Evolutionary conservation across 371 early-diverging fungal species (phyloP), one percentile per base, ranked within the genome.

Genomic region (Mortierella sp.): DNA sequence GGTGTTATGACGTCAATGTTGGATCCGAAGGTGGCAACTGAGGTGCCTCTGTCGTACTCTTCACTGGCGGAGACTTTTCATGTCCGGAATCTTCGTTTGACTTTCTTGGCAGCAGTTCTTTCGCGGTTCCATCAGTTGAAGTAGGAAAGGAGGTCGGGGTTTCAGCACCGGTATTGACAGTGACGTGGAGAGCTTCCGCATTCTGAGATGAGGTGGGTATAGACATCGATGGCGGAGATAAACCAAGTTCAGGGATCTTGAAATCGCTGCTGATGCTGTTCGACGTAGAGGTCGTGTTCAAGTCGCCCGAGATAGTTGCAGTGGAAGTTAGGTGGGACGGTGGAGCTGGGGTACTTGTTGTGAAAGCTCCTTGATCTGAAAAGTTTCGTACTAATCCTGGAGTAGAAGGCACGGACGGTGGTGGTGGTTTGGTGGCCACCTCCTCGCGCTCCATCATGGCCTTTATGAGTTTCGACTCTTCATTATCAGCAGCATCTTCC

Each of bases 371-470:
- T 16, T 16, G 16, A 6, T 20, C 24, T 43, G 40, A n/a, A n/a
- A 14, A 3, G 43, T 18, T 18, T 28, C 12, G 45, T 40, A 12
- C 12, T n/a, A 26, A n/a, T 64, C 20, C 55, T 37, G 43, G 35
- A 35, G 26, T 24, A n/a, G 22, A 22, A 8, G 55, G 59, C 20
- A 40, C 37, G 22, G 40, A 60, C 18, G 30, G 40, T 47, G 54
- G 26, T 5, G 64, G 58, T 32, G 62, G 47, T 10, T 55, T 63
- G 10, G 64, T 43, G 18, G 68, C 77, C 32, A 63, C n/a, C 37
- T 71, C 75, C n/a, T 80, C 80, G 20, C 64, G 68, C 47, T 65
- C 64, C 11, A 80, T 30, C 75, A 80, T 75, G 30, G 65, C 71
- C 5, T 68, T 59, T 72, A 80, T 75, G n/a, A 80, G 66, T 28